A percentile compares a stretch with the other conserved stretches of the same genome.
These are phyloP conservation scores for Vigna unguiculata DNA, from an alignment of 306 rosid genomes.

Conservation along the genomic window DNA sequence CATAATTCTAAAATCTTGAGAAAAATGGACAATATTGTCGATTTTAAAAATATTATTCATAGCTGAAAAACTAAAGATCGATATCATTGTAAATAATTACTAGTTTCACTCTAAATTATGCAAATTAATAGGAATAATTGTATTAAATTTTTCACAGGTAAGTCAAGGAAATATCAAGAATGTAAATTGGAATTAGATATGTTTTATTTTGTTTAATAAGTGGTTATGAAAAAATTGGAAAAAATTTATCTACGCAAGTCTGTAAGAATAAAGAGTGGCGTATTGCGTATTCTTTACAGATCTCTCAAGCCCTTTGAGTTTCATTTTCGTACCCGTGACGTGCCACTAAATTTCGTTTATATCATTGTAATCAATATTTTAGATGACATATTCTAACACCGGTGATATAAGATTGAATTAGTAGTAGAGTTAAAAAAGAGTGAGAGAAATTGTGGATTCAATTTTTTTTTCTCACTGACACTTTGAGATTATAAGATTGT, in stretches of 20 bases:
- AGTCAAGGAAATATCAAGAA: neutral
- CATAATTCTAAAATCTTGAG: neutral
- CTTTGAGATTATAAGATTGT: no score
- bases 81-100: neutral
- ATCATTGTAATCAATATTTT: neutral
- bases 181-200: slow-evolving; percentile 1
- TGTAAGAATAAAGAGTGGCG: no score
- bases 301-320: neutral
- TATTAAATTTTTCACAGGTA: neutral
- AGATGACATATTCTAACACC: neutral
- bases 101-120: neutral
- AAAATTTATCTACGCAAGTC: no score
- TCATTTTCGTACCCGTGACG: neutral
- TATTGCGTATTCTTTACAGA: no score
- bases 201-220: neutral
- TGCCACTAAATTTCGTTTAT: neutral
- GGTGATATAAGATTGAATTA: no score
- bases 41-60: neutral
- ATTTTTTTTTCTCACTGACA: no score
- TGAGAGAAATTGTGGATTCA: no score
- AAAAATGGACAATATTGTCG: neutral
- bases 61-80: no score
- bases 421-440: no score
- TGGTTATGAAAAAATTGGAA: no score
- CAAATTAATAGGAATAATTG: neutral